These are phyloP conservation scores for Epichloe aotearoae DNA, from an alignment of 2,329 filamentous ascomycete species.

Conservation along the genomic window DNA sequence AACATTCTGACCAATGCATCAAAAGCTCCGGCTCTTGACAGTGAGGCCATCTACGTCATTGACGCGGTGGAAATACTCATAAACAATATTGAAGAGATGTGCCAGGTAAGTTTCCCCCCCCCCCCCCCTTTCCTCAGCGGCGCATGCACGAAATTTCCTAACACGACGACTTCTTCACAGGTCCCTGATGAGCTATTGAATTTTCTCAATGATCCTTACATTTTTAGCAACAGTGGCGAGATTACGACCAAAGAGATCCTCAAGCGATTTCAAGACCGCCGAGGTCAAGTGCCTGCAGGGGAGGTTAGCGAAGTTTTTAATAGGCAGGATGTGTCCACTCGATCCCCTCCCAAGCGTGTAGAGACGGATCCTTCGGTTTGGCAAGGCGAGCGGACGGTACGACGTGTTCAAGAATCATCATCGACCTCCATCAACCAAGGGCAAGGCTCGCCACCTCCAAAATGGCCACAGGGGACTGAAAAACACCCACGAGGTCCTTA, in stretches of 20 bases:
- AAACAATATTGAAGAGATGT: conserved; percentile 90
- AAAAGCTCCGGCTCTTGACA: conserved; percentile 57
- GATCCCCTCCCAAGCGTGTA: conserved; percentile 48
- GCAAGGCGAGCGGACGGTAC: conserved; percentile 73
- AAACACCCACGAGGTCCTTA: conserved; percentile 31
- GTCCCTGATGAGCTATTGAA: conserved; percentile 86
- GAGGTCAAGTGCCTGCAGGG: conserved; percentile 43
- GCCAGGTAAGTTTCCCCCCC: conserved; percentile 56
- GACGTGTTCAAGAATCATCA: conserved; percentile 56
- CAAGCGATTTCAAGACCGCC: conserved; percentile 77
- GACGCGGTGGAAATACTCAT: conserved; percentile 87
- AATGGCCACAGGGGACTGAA: conserved; percentile 32
- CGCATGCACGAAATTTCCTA: background rate
- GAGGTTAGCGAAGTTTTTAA: conserved; percentile 44
- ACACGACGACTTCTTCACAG: conserved; percentile 29
- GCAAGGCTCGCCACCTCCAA: conserved; percentile 36
- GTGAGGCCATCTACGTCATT: conserved; percentile 85
- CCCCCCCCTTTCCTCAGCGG: background rate
- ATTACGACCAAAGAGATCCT: conserved; percentile 96
- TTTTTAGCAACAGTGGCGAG: conserved; percentile 72
- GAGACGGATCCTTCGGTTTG: conserved; percentile 79
- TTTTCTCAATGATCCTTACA: conserved; percentile 67
- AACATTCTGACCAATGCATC: conserved; percentile 72
- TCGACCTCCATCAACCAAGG: conserved; percentile 22
- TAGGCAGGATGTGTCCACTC: conserved; percentile 43